phyloP scores from a whole-genome alignment of 116 monocot species.

The Posidonia oceanica region DNA sequence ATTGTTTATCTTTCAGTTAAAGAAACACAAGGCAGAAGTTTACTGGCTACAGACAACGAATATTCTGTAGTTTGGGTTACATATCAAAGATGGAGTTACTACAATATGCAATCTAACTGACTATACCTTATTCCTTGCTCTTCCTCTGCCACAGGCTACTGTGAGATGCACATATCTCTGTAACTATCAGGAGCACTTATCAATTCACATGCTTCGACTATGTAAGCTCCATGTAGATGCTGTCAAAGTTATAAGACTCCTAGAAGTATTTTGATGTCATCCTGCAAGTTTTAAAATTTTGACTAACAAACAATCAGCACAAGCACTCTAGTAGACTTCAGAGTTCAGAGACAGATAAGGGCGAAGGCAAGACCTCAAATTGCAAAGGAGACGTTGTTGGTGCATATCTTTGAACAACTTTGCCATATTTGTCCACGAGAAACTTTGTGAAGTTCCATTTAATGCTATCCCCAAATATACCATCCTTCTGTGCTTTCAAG shows the following conservation, averaged over 20 bases:
- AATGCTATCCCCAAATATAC: conserved; percentile 35
- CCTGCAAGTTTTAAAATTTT: conserved; percentile 3
- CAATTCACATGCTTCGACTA: too few species aligned
- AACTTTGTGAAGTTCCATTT: conserved; percentile 58
- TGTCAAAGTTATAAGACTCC: neutral
- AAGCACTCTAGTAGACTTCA: neutral
- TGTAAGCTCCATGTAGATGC: neutral
- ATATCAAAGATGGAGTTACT: too few species aligned
- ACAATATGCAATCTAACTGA: too few species aligned
- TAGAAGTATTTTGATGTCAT: conserved; percentile 3
- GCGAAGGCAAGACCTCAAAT: conserved; percentile 11
- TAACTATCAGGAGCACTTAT: too few species aligned
- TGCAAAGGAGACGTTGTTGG: conserved; percentile 36
- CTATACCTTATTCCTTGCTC: too few species aligned
- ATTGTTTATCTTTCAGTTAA: too few species aligned
- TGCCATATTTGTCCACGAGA: conserved; percentile 42
- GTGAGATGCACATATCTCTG: too few species aligned
- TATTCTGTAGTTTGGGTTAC: too few species aligned
- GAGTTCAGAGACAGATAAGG: neutral
- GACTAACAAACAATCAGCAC: neutral
- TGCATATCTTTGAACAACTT: conserved; percentile 46
- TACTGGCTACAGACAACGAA: too few species aligned
- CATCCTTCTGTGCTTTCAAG: conserved; percentile 40
- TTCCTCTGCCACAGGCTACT: too few species aligned
- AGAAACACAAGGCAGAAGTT: too few species aligned